Percentiles rank a stretch among this genome's conserved stretches.
Evolutionary conservation across 768 basidiomycete species (phyloP).

Genomic region (Podaxis sp.): DNA sequence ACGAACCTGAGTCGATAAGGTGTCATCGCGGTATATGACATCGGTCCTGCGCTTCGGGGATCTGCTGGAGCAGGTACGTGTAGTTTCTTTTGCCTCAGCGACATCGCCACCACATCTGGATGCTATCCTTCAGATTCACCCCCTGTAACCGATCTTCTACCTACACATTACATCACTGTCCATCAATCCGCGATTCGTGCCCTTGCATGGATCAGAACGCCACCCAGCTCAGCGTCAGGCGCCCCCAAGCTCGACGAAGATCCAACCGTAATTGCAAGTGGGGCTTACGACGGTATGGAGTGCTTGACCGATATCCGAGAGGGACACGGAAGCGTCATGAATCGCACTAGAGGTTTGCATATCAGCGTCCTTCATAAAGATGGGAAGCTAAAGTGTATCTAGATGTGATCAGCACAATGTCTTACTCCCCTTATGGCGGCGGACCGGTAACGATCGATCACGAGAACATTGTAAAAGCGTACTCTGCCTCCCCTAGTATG

Average conservation of each 20-base stretch:
- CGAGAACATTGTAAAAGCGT: constrained; percentile 78
- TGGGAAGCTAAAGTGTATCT: background rate
- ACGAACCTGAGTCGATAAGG: constrained; percentile 32
- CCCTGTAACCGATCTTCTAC: constrained; percentile 46
- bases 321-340: constrained; percentile 63
- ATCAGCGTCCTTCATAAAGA: background rate
- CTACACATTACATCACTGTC: constrained; percentile 68
- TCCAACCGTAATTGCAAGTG: constrained; percentile 74
- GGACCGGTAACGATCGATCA: constrained; percentile 79
- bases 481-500: constrained; percentile 70
- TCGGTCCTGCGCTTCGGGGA: constrained; percentile 42
- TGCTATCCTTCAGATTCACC: constrained; percentile 21
- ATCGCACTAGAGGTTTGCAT: constrained; percentile 69
- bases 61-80: constrained; percentile 31
- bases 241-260: constrained; percentile 46
- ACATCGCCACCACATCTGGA: background rate
- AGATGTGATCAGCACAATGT: constrained; percentile 73
- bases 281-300: constrained; percentile 79
- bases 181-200: constrained; percentile 83
- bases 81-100: background rate
- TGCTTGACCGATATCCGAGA: constrained; percentile 79
- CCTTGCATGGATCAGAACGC: constrained; percentile 72
- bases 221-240: constrained; percentile 52
- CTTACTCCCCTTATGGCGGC: constrained; percentile 67
- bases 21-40: constrained; percentile 56